Conservation (phyloP, 495 filamentous ascomycete genomes). For the Pyrenula aspistea region DNA sequence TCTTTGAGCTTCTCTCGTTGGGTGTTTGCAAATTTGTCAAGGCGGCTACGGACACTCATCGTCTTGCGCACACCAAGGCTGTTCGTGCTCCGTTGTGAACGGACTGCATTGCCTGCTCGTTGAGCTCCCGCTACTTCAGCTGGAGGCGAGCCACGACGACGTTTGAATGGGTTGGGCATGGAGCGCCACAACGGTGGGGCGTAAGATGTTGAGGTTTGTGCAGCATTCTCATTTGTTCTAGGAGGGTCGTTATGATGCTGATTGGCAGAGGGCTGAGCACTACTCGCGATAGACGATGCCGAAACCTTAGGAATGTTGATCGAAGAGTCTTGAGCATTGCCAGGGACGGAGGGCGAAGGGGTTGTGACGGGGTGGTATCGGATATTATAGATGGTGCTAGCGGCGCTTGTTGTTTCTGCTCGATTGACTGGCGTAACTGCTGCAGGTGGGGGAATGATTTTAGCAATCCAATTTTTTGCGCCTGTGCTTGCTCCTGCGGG, state of each 20-base stretch:
- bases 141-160: conserved; percentile 11
- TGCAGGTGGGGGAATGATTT: conserved; percentile 51
- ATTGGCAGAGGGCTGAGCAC: conserved; percentile 3
- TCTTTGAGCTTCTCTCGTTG: conserved; percentile 9
- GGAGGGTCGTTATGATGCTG: conserved; percentile 4
- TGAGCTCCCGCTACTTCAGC: conserved; percentile 13
- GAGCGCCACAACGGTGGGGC: conserved; percentile 1
- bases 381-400: conserved; percentile 77
- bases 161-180: conserved; percentile 10
- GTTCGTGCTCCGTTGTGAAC: background rate
- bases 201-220: conserved; percentile 13
- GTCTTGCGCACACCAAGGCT: conserved; percentile 1
- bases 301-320: conserved; percentile 12
- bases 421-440: conserved; percentile 61
- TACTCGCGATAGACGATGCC: conserved; percentile 12
- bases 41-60: background rate
- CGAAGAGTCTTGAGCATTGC: conserved; percentile 10
- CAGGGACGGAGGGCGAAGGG: conserved; percentile 41
- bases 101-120: background rate
- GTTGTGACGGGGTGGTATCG: conserved; percentile 68
- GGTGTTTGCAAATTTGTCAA: conserved; percentile 22
- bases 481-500: background rate
- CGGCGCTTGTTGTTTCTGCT: conserved; percentile 63
- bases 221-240: conserved; percentile 1
- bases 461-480: conserved; percentile 19